Evolutionary conservation across 108 stramenopile species (phyloP).

Genomic region (Fragilaria crotonensis): DNA sequence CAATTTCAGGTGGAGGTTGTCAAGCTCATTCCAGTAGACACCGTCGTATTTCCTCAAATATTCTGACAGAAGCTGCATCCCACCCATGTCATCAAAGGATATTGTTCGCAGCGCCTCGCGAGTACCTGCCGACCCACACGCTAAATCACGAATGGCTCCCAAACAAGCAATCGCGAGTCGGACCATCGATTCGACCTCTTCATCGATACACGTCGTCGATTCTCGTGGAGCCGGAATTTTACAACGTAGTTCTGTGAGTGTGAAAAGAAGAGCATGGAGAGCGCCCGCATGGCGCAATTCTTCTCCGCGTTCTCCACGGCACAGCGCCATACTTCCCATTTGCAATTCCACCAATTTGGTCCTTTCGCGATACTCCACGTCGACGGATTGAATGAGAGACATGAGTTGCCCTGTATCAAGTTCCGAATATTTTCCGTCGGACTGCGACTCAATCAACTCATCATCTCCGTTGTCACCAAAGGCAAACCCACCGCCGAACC

Average conservation of each 20-base stretch:
- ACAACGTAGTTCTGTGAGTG: slow-evolving; percentile 15
- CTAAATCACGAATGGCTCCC: slow-evolving; percentile 40
- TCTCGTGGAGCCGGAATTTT: slow-evolving; percentile 1
- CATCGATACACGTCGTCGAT: neutral
- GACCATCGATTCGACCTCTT: neutral
- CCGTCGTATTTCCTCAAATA: slow-evolving; percentile 28
- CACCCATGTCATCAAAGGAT: slow-evolving; percentile 10
- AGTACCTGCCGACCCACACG: slow-evolving; percentile 35
- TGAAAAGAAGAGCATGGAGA: slow-evolving; percentile 18
- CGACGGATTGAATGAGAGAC: too few relatives aligned
- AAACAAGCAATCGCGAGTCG: slow-evolving; percentile 26
- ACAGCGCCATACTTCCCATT: slow-evolving; percentile 41
- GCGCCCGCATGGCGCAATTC: slow-evolving; percentile 29
- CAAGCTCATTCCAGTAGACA: slow-evolving; percentile 32
- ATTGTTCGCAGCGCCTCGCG: slow-evolving; percentile 35
- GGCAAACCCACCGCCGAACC: too few relatives aligned
- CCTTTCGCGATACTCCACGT: slow-evolving; percentile 8
- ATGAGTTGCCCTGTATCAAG: too few relatives aligned
- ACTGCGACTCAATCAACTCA: too few relatives aligned
- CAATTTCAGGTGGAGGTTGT: slow-evolving; percentile 30
- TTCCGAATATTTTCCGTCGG: too few relatives aligned
- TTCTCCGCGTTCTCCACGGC: slow-evolving; percentile 30
- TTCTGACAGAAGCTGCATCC: slow-evolving; percentile 18
- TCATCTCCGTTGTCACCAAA: too few relatives aligned
- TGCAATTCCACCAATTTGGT: slow-evolving; percentile 13